Conservation (phyloP, 345 rosid genomes). For the Ceriops tagal region DNA sequence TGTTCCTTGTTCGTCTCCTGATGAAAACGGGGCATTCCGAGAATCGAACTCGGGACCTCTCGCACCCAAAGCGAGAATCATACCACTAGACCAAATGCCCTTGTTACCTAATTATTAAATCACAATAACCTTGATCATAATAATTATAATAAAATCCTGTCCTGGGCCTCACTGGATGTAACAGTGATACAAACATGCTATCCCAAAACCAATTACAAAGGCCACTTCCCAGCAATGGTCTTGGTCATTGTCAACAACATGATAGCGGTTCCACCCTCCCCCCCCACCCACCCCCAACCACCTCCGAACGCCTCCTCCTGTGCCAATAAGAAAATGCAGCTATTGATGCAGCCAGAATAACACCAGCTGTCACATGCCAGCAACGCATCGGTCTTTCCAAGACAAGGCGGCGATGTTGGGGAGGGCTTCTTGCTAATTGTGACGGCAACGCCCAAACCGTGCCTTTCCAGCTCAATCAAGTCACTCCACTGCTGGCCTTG, state of each 20-base stretch:
- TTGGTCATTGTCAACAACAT: too few species aligned
- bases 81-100: neutral
- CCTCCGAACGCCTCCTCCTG: slow-evolving; percentile 71
- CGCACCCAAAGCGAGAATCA: slow-evolving; percentile 68
- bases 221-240: too few species aligned
- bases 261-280: slow-evolving; percentile 40
- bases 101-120: too few species aligned
- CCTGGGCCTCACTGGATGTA: too few species aligned
- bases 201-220: slow-evolving; percentile 3
- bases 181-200: slow-evolving; percentile 31
- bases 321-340: slow-evolving; percentile 91
- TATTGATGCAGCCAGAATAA: slow-evolving; percentile 69
- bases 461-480: slow-evolving; percentile 51
- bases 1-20: too few species aligned
- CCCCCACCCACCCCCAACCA: slow-evolving; percentile 57
- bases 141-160: too few species aligned
- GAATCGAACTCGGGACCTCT: slow-evolving; percentile 66
- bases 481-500: slow-evolving; percentile 52
- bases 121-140: too few species aligned
- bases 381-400: slow-evolving; percentile 45
- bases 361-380: slow-evolving; percentile 74
- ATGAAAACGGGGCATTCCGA: slow-evolving; percentile 1
- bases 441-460: slow-evolving; percentile 65
- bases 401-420: slow-evolving; percentile 24
- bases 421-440: slow-evolving; percentile 37